These are phyloP conservation scores for Penicillium sclerotigenum DNA, from an alignment of 2,329 filamentous ascomycete species.

Conservation along the genomic window DNA sequence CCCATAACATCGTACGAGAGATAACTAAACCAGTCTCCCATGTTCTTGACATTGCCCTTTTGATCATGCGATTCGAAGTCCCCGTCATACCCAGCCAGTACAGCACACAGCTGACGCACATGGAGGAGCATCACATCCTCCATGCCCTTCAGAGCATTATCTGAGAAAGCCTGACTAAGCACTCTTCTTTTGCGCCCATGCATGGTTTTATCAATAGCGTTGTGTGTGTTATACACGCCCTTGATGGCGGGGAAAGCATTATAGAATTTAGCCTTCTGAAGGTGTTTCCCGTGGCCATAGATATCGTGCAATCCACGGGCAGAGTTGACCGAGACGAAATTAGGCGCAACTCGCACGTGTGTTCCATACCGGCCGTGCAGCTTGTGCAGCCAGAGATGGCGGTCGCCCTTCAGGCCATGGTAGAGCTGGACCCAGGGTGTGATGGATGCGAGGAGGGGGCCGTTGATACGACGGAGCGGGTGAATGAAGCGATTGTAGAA, in stretches of 20 bases:
- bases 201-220: constrained; percentile 63
- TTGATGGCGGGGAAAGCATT: constrained; percentile 67
- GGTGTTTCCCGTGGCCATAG: constrained; percentile 40
- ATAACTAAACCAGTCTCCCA: constrained; percentile 42
- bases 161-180: constrained; percentile 68
- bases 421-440: constrained; percentile 61
- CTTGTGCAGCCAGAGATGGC: constrained; percentile 69
- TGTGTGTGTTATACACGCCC: constrained; percentile 67
- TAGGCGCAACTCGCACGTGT: constrained; percentile 73
- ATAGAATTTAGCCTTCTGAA: constrained; percentile 68
- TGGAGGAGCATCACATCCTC: constrained; percentile 65
- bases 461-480: constrained; percentile 32
- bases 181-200: constrained; percentile 71
- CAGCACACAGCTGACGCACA: constrained; percentile 61
- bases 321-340: constrained; percentile 74
- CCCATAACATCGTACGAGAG: constrained; percentile 53
- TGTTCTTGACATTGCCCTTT: constrained; percentile 32
- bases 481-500: constrained; percentile 38
- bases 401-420: constrained; percentile 70
- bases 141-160: constrained; percentile 64
- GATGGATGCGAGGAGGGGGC: constrained; percentile 31
- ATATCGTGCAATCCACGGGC: constrained; percentile 53
- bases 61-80: constrained; percentile 15
- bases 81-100: constrained; percentile 22
- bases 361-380: constrained; percentile 68